phyloP scores from a whole-genome alignment of 345 rosid species.

The Pelargonium nanum region DNA sequence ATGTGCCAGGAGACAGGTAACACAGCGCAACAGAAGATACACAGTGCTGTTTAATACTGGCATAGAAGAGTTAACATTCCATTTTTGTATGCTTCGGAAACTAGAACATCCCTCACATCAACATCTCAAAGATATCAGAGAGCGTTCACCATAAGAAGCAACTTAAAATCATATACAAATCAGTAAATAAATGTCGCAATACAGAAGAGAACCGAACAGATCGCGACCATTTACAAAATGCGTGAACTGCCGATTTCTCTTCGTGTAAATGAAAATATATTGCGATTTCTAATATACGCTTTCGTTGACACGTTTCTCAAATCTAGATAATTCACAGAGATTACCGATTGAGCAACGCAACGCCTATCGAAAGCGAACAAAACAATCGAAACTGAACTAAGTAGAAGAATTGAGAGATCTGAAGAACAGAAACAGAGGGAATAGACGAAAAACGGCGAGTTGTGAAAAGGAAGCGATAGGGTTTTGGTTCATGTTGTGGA shows the following conservation, averaged over 20 bases:
- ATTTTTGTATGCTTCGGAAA: constrained; percentile 13
- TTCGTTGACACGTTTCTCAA: constrained; percentile 7
- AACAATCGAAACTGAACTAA: no score
- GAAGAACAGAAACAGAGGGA: no score
- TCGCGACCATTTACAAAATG: background rate
- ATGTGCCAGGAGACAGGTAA: constrained; percentile 12
- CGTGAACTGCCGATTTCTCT: background rate
- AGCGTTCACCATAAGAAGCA: constrained; percentile 14
- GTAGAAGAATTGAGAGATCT: no score
- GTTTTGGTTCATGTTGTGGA: no score
- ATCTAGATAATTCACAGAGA: background rate
- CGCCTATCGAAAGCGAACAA: constrained; percentile 7
- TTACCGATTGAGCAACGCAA: constrained; percentile 6
- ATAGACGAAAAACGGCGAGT: no score
- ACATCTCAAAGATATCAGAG: background rate
- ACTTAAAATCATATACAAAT: background rate
- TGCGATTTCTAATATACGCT: constrained; percentile 5
- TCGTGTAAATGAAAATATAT: background rate
- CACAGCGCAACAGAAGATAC: constrained; percentile 3
- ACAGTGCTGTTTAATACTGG: constrained; percentile 14
- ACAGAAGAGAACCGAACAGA: background rate
- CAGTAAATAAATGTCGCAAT: background rate
- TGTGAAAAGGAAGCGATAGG: no score
- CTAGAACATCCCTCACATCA: constrained; percentile 8
- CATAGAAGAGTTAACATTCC: background rate